Base-by-base conservation (phyloP, 345 rosid genomes). In the Populus deltoides region DNA sequence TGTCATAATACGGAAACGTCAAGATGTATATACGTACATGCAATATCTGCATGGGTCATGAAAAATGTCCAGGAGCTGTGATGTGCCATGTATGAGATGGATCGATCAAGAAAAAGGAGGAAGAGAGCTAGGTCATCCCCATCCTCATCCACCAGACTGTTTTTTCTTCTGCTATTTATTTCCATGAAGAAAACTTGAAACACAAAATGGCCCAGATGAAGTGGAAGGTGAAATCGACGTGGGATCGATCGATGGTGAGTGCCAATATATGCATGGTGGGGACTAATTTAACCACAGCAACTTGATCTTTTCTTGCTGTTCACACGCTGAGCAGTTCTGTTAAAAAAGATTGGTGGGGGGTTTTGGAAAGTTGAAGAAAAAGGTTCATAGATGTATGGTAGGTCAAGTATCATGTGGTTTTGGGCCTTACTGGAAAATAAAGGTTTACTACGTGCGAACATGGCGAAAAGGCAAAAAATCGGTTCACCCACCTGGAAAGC, bases 381-480 rank as follows among this genome's bases (percentile, higher is more conserved):
- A 72, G 55, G n/a, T 31, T 6, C 47, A 17, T 16, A 77, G 70
- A 41, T 45, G 27, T 27, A n/a, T 35, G 86, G 78, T 85, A 72
- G 82, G 84, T 82, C 73, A 73, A 81, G 81, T 76, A 68, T 85
- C 86, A 75, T 80, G 84, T 72, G 83, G 66, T 45, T 38, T 62
- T 59, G 47, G 31, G 31, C n/a, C 65, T 22, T 47, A 24, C n/a
- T 61, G 59, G 82, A 69, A 39, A 59, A 22, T 11, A 49, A 63
- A 47, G 47, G 13, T 35, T 12, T 61, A 31, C 55, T 8, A 55
- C 24, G 61, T 55, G 7, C 61, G 20, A 7, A 3, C 24, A 20
- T 2, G 2, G 3, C n/a, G 6, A 22, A 22, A 22, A 22, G 11
- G 13, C 24, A 12, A 57, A 57, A 24, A 57, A 57, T 3, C 0